Base-by-base conservation (phyloP, 257 asterid species). In the Ligustrum vulgare region DNA sequence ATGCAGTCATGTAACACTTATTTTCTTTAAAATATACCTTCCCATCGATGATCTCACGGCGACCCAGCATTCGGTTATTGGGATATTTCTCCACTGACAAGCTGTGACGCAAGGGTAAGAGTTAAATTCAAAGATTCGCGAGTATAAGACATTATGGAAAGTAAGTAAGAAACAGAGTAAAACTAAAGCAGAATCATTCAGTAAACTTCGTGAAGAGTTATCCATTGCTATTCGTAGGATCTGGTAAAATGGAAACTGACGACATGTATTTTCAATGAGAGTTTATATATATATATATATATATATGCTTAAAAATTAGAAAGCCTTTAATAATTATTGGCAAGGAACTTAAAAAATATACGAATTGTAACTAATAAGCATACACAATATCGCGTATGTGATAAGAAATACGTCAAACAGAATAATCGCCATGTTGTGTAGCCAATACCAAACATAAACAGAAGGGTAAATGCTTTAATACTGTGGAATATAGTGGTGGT, bases 61-160 rank as follows among this genome's bases (percentile, higher is more conserved):
- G 87, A 39, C 99, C 97, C 82, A 92, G 99, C 99, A 94, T 94
- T 49, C 33, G 86, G 77, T 91, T 94, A 60, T 91, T 76, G 70
- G 99, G 96, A 84, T 85, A 85, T 75, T 87, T 92, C 69, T 94
- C 93, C 64, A 89, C 97, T 6, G 99, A 86, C 85, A 88, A 47
- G 72, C 97, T 92, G 93, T 34, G 72, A 76, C 69, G 84, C 13
- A 8, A 22, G 13, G 15, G 70, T 75, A 73, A 39, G 34, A 23
- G 51, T 72, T 77, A 69, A 45, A 69, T 10, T 62, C 73, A 70
- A 32, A 56, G 51, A 31, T 8, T 20, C 76, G 54, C 32, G 66
- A 72, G 68, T n/a, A 66, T 13, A 23, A 69, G 34, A 64, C 39
- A 69, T 67, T 56, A n/a, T 36, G 51, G 28, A 39, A 54, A 15